Percentiles rank a stretch among this genome's conserved stretches.
phyloP scores from a whole-genome alignment of 2,329 filamentous ascomycete genomes.

The Ceratocystiopsis brevicomis region DNA sequence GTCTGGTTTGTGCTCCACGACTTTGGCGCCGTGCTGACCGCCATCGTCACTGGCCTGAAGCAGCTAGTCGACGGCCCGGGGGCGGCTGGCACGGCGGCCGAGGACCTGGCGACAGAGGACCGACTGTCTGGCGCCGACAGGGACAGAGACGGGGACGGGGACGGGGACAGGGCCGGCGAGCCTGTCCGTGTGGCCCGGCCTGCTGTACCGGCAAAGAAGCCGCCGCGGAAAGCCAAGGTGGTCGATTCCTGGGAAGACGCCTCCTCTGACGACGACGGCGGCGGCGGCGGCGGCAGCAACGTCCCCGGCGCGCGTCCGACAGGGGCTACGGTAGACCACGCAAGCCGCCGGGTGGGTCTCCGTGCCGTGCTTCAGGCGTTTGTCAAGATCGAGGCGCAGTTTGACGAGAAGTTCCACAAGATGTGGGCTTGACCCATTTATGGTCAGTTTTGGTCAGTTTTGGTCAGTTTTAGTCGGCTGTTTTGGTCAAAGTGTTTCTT shows the following conservation, averaged over 20 bases:
- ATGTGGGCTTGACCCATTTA: constrained; percentile 31
- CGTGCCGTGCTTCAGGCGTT: constrained; percentile 41
- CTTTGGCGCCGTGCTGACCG: constrained; percentile 40
- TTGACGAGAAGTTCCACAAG: constrained; percentile 43
- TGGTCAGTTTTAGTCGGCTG: too few species aligned
- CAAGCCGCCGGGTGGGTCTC: constrained; percentile 21
- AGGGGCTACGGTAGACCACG: too few species aligned
- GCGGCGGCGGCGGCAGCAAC: not conserved
- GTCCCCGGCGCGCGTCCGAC: too few species aligned
- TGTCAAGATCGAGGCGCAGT: constrained; percentile 34
- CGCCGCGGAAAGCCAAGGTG: constrained; percentile 13
- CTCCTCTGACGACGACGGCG: not conserved
- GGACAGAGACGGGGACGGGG: constrained; percentile 27
- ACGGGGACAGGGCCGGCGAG: constrained; percentile 12
- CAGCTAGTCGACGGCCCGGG: constrained; percentile 32
- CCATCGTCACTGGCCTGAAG: constrained; percentile 47
- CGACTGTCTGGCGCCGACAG: constrained; percentile 21
- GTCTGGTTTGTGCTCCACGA: constrained; percentile 55
- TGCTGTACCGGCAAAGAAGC: constrained; percentile 5
- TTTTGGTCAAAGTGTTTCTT: too few species aligned
- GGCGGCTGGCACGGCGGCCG: constrained; percentile 11
- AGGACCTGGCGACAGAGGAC: constrained; percentile 11
- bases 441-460: too few species aligned
- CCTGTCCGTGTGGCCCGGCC: not conserved
- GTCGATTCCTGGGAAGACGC: constrained; percentile 1